phyloP scores from a whole-genome alignment of 1,139 yeast species.

The Candida smagusa region DNA sequence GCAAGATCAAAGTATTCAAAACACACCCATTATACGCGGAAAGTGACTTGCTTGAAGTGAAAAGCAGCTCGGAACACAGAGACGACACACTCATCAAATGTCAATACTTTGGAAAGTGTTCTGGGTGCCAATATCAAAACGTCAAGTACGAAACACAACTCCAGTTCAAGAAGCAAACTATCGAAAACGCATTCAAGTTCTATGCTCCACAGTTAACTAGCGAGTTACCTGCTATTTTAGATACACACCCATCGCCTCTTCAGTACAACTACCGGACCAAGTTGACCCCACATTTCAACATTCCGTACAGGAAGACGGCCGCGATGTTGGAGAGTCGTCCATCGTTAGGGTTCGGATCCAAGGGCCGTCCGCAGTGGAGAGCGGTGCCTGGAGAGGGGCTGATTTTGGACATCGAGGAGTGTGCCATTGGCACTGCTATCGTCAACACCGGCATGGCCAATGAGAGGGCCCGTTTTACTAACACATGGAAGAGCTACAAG shows the following conservation, averaged over 20 bases:
- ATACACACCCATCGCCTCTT: constrained; percentile 78
- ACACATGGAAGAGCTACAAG: constrained; percentile 54
- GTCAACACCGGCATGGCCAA: constrained; percentile 71
- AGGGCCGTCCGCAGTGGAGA: constrained; percentile 74
- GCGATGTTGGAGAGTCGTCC: constrained; percentile 47
- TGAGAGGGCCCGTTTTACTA: constrained; percentile 57
- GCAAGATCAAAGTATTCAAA: constrained; percentile 66
- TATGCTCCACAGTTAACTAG: constrained; percentile 54
- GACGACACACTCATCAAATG: constrained; percentile 49
- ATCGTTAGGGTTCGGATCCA: constrained; percentile 84
- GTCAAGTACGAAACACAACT: constrained; percentile 72
- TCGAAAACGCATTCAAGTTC: constrained; percentile 75
- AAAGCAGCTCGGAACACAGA: constrained; percentile 41
- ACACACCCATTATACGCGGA: constrained; percentile 77
- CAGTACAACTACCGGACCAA: constrained; percentile 82
- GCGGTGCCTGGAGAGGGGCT: constrained; percentile 43
- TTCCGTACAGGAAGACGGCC: constrained; percentile 55
- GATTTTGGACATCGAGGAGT: constrained; percentile 87
- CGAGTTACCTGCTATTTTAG: constrained; percentile 55
- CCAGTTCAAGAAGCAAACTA: constrained; percentile 66
- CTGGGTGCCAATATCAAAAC: constrained; percentile 94
- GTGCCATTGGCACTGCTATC: constrained; percentile 80
- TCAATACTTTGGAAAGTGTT: constrained; percentile 46
- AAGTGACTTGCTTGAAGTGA: constrained; percentile 63
- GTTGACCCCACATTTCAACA: constrained; percentile 91